Conservation (phyloP, 164 flowering plant species). For the Pachysandra terminalis region DNA sequence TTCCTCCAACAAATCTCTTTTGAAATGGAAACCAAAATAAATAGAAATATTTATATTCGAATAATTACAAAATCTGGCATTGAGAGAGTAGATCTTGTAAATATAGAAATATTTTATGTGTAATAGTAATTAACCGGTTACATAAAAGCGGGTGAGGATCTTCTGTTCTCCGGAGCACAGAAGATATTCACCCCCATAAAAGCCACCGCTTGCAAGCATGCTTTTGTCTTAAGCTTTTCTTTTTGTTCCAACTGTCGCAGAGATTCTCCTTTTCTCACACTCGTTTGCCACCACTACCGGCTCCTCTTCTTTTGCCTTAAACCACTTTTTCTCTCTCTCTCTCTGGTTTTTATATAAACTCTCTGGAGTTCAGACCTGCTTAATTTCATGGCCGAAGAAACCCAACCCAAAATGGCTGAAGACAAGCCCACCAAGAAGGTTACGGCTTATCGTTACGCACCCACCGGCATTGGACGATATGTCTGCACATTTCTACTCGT, state of each 20-base stretch:
- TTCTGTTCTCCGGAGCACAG: no score
- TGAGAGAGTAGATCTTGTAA: no score
- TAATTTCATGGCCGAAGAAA: slow-evolving; percentile 17
- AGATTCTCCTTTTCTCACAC: slow-evolving; percentile 1
- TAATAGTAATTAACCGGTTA: no score
- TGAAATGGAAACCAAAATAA: no score
- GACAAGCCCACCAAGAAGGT: background rate
- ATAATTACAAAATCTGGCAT: no score
- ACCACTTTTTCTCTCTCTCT: background rate
- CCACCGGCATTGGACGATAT: slow-evolving; percentile 16
- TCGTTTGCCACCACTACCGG: background rate
- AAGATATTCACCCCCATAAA: no score
- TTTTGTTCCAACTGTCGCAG: slow-evolving; percentile 17
- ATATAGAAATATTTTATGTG: no score
- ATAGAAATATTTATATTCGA: no score
- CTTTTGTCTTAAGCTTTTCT: background rate
- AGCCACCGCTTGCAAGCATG: no score
- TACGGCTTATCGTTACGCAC: background rate
- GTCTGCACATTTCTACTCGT: slow-evolving; percentile 24
- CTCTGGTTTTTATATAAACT: slow-evolving; percentile 5
- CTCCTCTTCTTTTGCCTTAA: background rate
- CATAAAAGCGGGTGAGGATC: no score
- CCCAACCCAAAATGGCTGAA: slow-evolving; percentile 5
- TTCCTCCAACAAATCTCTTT: no score
- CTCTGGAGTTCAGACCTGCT: background rate